Conservation (phyloP, 2,329 filamentous ascomycete species). For the Volutella citrinella region DNA sequence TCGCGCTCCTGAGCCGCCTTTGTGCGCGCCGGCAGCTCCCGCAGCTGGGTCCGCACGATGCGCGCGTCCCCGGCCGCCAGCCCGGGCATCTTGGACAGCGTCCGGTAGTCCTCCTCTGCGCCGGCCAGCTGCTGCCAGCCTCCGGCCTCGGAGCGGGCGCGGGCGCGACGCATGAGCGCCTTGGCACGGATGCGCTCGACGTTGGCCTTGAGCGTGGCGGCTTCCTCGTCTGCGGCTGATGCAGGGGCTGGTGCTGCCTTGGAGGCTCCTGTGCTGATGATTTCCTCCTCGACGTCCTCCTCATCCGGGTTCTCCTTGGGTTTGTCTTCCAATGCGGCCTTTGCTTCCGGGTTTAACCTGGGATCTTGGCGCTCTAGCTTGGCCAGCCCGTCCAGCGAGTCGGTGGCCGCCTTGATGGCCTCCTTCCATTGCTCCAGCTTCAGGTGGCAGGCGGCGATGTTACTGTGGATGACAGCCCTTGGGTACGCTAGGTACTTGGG, state of each 20-base stretch:
- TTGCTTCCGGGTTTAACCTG: constrained; percentile 22
- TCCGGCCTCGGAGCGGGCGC: constrained; percentile 66
- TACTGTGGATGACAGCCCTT: constrained; percentile 80
- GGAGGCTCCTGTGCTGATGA: constrained; percentile 57
- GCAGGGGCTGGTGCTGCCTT: constrained; percentile 41
- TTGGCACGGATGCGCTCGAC: constrained; percentile 78
- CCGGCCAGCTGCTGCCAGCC: constrained; percentile 79
- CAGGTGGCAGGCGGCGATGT: constrained; percentile 84
- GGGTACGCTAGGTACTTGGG: constrained; percentile 87
- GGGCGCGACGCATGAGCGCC: constrained; percentile 74
- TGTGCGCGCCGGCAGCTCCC: constrained; percentile 62
- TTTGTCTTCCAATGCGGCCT: not conserved
- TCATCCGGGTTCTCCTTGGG: constrained; percentile 45
- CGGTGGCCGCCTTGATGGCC: constrained; percentile 69
- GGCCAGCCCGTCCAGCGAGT: constrained; percentile 70
- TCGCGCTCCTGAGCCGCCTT: constrained; percentile 82
- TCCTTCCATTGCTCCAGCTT: constrained; percentile 85
- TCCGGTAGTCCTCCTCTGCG: constrained; percentile 76
- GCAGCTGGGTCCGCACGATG: constrained; percentile 65
- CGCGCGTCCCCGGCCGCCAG: constrained; percentile 64
- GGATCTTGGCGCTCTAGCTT: constrained; percentile 46
- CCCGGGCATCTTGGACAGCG: constrained; percentile 51
- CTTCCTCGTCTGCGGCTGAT: constrained; percentile 9
- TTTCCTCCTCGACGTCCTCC: constrained; percentile 51
- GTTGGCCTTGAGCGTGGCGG: constrained; percentile 46